phyloP scores from a whole-genome alignment of 352 stramenopile genomes.

The Phytophthora tentaculata region DNA sequence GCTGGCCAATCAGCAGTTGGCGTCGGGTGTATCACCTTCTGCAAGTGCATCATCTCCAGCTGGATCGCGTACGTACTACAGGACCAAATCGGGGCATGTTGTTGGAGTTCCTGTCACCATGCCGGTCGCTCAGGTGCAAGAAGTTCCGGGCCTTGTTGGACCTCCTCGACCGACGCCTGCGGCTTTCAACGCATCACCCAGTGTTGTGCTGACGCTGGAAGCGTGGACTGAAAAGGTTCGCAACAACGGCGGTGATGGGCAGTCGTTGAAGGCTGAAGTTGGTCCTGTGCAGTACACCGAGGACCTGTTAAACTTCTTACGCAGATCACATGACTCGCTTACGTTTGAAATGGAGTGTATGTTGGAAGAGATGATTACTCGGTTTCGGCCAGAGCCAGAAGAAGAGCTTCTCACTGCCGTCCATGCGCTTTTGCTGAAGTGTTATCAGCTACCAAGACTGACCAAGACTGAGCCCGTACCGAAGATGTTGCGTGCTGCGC shows the following conservation, averaged over 20 bases:
- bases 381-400: conserved; percentile 96
- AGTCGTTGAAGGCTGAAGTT: conserved; percentile 69
- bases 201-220: conserved; percentile 71
- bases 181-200: conserved; percentile 72
- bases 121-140: conserved; percentile 63
- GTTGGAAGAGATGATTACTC: conserved; percentile 98
- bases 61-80: conserved; percentile 62
- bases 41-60: conserved; percentile 31
- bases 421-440: conserved; percentile 95
- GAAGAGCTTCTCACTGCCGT: conserved; percentile 97
- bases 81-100: conserved; percentile 82
- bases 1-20: conserved; percentile 46
- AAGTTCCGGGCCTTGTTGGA: conserved; percentile 78
- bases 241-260: conserved; percentile 32
- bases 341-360: conserved; percentile 98
- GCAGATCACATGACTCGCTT: conserved; percentile 86
- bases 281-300: conserved; percentile 90
- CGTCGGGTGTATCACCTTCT: conserved; percentile 32
- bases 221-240: conserved; percentile 73
- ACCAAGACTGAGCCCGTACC: conserved; percentile 82
- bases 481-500: conserved; percentile 90
- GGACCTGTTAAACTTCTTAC: conserved; percentile 96
- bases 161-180: conserved; percentile 63
- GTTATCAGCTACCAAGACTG: conserved; percentile 85
- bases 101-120: conserved; percentile 72